Base-by-base conservation (phyloP, 2,329 filamentous ascomycete species). In the Trichoderma cornu-damae region DNA sequence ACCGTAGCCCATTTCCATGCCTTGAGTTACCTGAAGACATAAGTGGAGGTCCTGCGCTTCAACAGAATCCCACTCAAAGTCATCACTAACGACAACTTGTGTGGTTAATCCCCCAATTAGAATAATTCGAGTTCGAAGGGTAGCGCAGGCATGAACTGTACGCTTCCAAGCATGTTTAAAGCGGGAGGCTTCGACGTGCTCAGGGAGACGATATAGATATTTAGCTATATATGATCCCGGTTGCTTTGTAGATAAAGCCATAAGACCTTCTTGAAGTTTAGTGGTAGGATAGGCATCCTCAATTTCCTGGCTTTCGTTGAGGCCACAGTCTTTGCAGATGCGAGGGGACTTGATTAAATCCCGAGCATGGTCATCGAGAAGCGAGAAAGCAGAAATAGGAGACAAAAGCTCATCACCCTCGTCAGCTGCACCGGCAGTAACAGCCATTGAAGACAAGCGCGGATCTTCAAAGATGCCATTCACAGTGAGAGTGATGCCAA, bases 201-300 rank as follows among this genome's bases (percentile, higher is more conserved):
- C 49, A 1, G 62, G 44, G 1, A 69, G 61, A 24, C 55, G 52
- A 30, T 66, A 59, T 11, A 63, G 63, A 6, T 65, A 62, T 50
- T 66, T 64, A 1, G 68, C 66, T 7, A 74, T 64, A 43, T 75
- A 75, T 1, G 67, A 68, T 1, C 69, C 71, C 3, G 60, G 40
- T 8, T 68, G 63, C 35, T 67, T 66, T 28, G 61, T 63, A 2
- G 71, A 66, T 1, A 73, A 61, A 0, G 70, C 67, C 61, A 65
- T 64, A 9, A 64, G 56, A 8, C 63, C 63, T 8, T 59, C 58
- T 12, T 64, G 63, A 24, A 65, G 55, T n/a, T 62, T 58, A 2
- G 58, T 64, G 14, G 61, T 56, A 4, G 62, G 62, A 8, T 62
- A 64, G 8, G 63, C 48, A 35, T 65, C 63, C 11, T 62, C 54